phyloP scores from a whole-genome alignment of 139 green algal species.

The Chlorella sp. region DNA sequence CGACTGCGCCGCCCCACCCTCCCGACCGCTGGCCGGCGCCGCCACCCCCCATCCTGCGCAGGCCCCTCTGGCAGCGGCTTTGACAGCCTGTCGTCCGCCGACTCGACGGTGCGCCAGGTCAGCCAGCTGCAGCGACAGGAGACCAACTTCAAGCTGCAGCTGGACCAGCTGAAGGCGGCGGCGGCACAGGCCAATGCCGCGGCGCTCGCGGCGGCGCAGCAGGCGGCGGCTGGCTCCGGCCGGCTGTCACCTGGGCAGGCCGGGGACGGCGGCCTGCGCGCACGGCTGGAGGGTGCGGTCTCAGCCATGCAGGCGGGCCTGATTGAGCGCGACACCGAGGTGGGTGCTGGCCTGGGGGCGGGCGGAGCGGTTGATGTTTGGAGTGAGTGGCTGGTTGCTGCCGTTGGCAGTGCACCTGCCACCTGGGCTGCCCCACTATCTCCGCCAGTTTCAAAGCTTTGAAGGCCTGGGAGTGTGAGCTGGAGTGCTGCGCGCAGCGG shows the following conservation, averaged over 20 bases:
- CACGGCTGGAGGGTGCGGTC: slow-evolving; percentile 49
- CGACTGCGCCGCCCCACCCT: too few relatives aligned
- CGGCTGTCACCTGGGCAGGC: neutral
- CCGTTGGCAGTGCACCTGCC: too few relatives aligned
- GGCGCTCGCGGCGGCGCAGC: neutral
- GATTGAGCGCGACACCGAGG: slow-evolving; percentile 88
- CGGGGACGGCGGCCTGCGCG: slow-evolving; percentile 16
- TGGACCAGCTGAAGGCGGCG: slow-evolving; percentile 46
- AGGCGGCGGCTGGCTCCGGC: neutral
- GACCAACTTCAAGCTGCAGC: slow-evolving; percentile 37
- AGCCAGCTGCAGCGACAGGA: neutral
- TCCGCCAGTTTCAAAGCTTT: too few relatives aligned
- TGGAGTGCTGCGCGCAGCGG: too few relatives aligned
- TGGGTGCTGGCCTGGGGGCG: too few relatives aligned
- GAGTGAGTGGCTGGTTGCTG: too few relatives aligned
- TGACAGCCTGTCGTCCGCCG: too few relatives aligned
- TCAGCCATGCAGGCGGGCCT: slow-evolving; percentile 74
- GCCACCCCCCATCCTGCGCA: neutral
- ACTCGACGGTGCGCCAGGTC: too few relatives aligned
- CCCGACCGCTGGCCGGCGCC: too few relatives aligned
- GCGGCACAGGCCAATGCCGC: neutral
- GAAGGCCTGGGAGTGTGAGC: too few relatives aligned
- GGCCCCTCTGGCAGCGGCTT: neutral
- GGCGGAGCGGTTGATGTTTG: too few relatives aligned
- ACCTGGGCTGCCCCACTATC: too few relatives aligned